These are phyloP conservation scores for Leptographium lundbergii DNA, from an alignment of 2,329 filamentous ascomycete genomes.

Conservation along the genomic window DNA sequence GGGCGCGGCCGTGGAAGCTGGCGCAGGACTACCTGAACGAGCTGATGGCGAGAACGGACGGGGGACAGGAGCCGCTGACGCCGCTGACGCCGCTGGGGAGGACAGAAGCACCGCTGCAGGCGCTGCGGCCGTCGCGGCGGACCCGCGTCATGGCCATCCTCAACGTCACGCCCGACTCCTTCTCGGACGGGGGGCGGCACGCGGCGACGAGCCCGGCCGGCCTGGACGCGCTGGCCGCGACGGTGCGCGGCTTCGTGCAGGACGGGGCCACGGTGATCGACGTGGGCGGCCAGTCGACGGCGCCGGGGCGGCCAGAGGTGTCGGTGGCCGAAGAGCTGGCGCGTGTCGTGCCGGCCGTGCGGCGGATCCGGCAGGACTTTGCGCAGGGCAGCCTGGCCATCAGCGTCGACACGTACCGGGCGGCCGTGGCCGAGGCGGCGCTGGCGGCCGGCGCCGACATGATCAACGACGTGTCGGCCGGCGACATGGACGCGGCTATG, in stretches of 20 bases:
- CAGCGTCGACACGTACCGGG: conserved; percentile 87
- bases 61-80: conserved; percentile 33
- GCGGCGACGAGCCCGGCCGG: conserved; percentile 25
- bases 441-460: conserved; percentile 74
- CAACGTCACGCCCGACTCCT: conserved; percentile 91
- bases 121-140: conserved; percentile 41
- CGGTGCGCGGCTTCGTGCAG: conserved; percentile 48
- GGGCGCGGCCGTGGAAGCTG: conserved; percentile 44
- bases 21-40: conserved; percentile 49
- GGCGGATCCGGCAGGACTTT: conserved; percentile 48
- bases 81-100: conserved; percentile 44
- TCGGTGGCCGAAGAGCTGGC: conserved; percentile 59
- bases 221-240: conserved; percentile 42
- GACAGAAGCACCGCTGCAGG: conserved; percentile 40
- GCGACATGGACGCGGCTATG: conserved; percentile 68
- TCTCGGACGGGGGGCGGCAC: conserved; percentile 76
- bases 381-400: conserved; percentile 41
- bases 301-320: conserved; percentile 60
- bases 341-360: conserved; percentile 69
- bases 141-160: conserved; percentile 89
- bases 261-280: conserved; percentile 77
- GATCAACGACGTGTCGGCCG: conserved; percentile 88
- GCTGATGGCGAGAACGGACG: conserved; percentile 35
- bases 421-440: conserved; percentile 65
- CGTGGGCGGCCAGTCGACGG: conserved; percentile 85